phyloP scores from a whole-genome alignment of 2,329 filamentous ascomycete genomes.

The Tolypocladium tundrense region DNA sequence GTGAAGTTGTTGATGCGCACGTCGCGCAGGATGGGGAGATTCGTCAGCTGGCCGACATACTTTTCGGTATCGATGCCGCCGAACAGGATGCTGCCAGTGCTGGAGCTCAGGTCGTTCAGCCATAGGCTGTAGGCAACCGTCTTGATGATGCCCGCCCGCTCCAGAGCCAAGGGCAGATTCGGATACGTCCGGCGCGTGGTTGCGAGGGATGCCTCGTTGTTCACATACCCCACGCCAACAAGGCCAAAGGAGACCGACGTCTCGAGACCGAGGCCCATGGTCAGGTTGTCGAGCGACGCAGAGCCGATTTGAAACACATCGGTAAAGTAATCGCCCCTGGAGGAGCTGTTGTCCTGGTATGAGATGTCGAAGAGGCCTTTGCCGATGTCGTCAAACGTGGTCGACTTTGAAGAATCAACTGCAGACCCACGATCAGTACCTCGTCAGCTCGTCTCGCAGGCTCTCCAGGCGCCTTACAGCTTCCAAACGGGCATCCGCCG shows the following conservation, averaged over 20 bases:
- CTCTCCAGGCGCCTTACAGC: conserved; percentile 27
- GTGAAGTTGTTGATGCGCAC: conserved; percentile 28
- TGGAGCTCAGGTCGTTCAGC: conserved; percentile 49
- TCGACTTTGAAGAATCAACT: conserved; percentile 38
- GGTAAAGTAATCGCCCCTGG: conserved; percentile 47
- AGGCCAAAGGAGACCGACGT: conserved; percentile 48
- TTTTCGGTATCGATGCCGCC: conserved; percentile 73
- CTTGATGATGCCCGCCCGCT: conserved; percentile 51
- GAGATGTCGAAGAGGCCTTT: conserved; percentile 42
- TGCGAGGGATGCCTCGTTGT: conserved; percentile 35
- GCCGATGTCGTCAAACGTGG: conserved; percentile 32
- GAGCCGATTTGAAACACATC: conserved; percentile 47
- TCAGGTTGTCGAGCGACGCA: conserved; percentile 39
- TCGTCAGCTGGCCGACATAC: conserved; percentile 53
- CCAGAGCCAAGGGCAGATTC: conserved; percentile 57
- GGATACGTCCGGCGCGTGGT: conserved; percentile 27
- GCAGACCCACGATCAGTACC: conserved; percentile 10
- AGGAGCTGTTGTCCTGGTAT: conserved; percentile 51
- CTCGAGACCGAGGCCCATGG: conserved; percentile 46
- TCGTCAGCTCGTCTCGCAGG: background rate
- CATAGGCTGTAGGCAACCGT: conserved; percentile 63
- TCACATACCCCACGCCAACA: conserved; percentile 49
- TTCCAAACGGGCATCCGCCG: conserved; percentile 30
- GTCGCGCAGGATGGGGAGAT: conserved; percentile 44
- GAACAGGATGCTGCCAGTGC: conserved; percentile 63